Base-by-base conservation (phyloP, 169 alveolate species). In the Babesia divergens region DNA sequence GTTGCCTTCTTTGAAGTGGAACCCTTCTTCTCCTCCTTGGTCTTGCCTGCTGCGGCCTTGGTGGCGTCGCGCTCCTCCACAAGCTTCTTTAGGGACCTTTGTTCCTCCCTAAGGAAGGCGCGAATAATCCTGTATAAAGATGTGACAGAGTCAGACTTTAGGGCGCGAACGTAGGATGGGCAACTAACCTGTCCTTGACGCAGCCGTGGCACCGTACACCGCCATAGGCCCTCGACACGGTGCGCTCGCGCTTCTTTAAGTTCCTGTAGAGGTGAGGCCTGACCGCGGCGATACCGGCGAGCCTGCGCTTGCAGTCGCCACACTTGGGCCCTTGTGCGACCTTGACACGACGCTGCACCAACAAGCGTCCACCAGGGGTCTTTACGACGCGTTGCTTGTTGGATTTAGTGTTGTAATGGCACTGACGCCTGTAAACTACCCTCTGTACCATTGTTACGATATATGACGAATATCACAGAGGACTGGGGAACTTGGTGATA, bases 101-200 rank as follows among this genome's bases (percentile, higher is more conserved):
- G 96, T 59, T 94, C 97, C 65, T 94, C 97, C 82, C 86, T 90
- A 58, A 94, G 83, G 91, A 94, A 94, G 37, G 97, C 96, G 72
- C 97, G 87, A 62, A 92, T 89, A 32, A 94, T 92, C 65, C 97
- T 76, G 65, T 16, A 26, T 6, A 1, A 35, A 18, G 43, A 26
- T 65, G 53, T 22, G 40, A n/a, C 28, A 46, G 38, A 20, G 55
- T 4, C n/a, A 0, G 16, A 22, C 16, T 1, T 31, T 37, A 37
- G 13, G 52, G 46, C 31, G 13, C 50, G 22, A 8, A 49, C 22
- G 62, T 18, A 9, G 9, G 50, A 34, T 52, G 9, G 6, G 64
- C 34, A 32, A 55, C 68, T 24, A 18, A 76, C 85, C 85, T 84
- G 74, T 77, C 92, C 65, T 86, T 90, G 60, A 94, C 94, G 60